Percentiles rank a stretch among this genome's conserved stretches.
Evolutionary conservation across 2,329 filamentous ascomycete species (phyloP).

Genomic region (Myriangium duriaei): DNA sequence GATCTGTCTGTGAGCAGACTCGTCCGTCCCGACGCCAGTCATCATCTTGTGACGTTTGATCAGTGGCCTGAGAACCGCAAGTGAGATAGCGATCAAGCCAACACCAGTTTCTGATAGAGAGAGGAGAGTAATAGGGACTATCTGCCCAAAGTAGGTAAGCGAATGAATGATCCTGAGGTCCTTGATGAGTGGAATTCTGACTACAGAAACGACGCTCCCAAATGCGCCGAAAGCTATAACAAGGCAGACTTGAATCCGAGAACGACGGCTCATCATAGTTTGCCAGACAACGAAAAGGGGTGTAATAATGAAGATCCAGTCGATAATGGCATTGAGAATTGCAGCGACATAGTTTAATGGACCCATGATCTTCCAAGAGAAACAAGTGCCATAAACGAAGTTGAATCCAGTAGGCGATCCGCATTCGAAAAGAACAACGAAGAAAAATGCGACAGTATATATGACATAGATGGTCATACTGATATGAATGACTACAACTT

Average conservation of each 20-base stretch:
- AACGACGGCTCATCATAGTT: slow-evolving; percentile 8
- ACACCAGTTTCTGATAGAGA: slow-evolving; percentile 10
- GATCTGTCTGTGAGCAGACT: too few species aligned
- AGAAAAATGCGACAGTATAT: slow-evolving; percentile 10
- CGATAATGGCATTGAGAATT: slow-evolving; percentile 8
- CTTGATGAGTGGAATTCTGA: slow-evolving; percentile 10
- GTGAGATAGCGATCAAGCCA: slow-evolving; percentile 11
- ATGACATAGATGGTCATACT: slow-evolving; percentile 6
- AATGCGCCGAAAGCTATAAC: slow-evolving; percentile 10
- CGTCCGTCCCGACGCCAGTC: too few species aligned
- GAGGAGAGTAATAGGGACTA: slow-evolving; percentile 8
- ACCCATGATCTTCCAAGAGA: slow-evolving; percentile 8
- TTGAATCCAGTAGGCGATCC: slow-evolving; percentile 6
- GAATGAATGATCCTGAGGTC: slow-evolving; percentile 3
- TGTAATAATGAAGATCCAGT: slow-evolving; percentile 9
- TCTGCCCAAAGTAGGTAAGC: slow-evolving; percentile 8
- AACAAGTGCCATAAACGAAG: slow-evolving; percentile 8
- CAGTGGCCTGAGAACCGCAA: slow-evolving; percentile 8
- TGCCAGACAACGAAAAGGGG: slow-evolving; percentile 10
- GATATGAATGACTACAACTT: slow-evolving; percentile 8
- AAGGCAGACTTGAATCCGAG: slow-evolving; percentile 9
- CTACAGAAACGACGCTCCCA: slow-evolving; percentile 10
- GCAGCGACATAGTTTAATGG: slow-evolving; percentile 11
- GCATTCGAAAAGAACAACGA: slow-evolving; percentile 11
- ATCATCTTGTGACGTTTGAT: not conserved